A percentile compares a stretch with the other conserved stretches of the same genome.
Evolutionary conservation across 208 protist species (phyloP).

Genomic region (Acanthamoeba lenticulata): DNA sequence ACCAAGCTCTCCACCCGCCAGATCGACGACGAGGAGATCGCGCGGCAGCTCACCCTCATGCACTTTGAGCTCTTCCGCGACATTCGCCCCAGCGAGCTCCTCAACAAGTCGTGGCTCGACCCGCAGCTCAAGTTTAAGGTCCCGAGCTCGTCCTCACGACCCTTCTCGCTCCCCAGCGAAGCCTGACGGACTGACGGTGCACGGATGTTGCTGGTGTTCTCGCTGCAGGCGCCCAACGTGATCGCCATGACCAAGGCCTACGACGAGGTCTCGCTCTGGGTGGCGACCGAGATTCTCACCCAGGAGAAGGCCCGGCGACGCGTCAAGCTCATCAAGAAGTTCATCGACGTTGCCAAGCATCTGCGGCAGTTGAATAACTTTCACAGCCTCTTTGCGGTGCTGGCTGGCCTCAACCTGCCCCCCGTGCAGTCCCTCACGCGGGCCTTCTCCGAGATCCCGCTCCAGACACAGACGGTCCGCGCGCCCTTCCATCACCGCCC

Average conservation of each 20-base stretch:
- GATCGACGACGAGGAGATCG: slow-evolving; percentile 74
- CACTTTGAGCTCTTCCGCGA: slow-evolving; percentile 13
- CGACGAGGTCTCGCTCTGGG: slow-evolving; percentile 81
- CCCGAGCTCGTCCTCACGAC: too few species aligned
- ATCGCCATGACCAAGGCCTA: slow-evolving; percentile 83
- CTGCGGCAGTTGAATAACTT: slow-evolving; percentile 8
- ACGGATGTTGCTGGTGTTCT: background rate
- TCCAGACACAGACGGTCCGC: slow-evolving; percentile 7
- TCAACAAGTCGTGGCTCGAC: slow-evolving; percentile 83
- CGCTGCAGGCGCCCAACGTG: slow-evolving; percentile 73
- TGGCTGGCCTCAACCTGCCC: slow-evolving; percentile 10
- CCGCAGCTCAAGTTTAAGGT: slow-evolving; percentile 69
- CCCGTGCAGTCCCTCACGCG: background rate
- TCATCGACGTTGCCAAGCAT: slow-evolving; percentile 80
- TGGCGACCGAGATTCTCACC: slow-evolving; percentile 75
- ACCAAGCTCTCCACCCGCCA: slow-evolving; percentile 66
- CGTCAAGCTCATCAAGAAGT: slow-evolving; percentile 75
- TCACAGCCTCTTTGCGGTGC: slow-evolving; percentile 24
- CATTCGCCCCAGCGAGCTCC: slow-evolving; percentile 71
- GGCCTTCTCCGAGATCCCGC: background rate
- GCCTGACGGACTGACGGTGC: background rate
- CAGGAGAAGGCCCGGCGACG: slow-evolving; percentile 59
- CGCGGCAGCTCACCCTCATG: slow-evolving; percentile 43
- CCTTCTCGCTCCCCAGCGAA: background rate
- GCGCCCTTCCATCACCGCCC: too few species aligned